A percentile compares a stretch with the other conserved stretches of the same genome.
phyloP scores from a whole-genome alignment of 768 basidiomycete genomes.

The Roridomyces roridus region DNA sequence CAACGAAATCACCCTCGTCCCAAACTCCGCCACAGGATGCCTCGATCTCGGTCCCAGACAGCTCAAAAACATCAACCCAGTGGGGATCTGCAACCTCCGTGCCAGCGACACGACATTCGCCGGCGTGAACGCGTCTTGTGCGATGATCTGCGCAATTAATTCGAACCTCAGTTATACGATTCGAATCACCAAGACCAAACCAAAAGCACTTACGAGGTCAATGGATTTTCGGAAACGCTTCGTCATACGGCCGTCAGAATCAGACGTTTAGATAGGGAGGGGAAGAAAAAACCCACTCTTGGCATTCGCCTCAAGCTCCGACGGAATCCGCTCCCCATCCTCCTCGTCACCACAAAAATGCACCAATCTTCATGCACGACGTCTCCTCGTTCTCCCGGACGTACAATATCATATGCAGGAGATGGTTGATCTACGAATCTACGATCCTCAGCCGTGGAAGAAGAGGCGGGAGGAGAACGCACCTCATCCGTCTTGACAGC shows the following conservation, averaged over 20 bases:
- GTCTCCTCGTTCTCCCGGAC: slow-evolving; percentile 75
- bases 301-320: slow-evolving; percentile 75
- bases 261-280: neutral
- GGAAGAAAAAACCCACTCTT: slow-evolving; percentile 50
- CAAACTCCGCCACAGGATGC: slow-evolving; percentile 53
- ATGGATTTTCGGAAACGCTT: slow-evolving; percentile 69
- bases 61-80: slow-evolving; percentile 67
- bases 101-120: slow-evolving; percentile 54
- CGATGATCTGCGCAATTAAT: slow-evolving; percentile 44
- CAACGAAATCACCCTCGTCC: slow-evolving; percentile 55
- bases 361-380: slow-evolving; percentile 67
- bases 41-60: slow-evolving; percentile 57
- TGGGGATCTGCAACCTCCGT: slow-evolving; percentile 53
- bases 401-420: slow-evolving; percentile 72
- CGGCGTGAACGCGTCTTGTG: slow-evolving; percentile 51
- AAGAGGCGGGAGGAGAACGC: too few species aligned
- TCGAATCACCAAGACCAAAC: neutral
- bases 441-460: neutral
- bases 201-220: slow-evolving; percentile 51
- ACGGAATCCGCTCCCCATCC: slow-evolving; percentile 62
- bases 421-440: slow-evolving; percentile 63
- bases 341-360: slow-evolving; percentile 62
- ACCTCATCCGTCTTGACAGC: slow-evolving; percentile 51
- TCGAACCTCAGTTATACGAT: too few species aligned
- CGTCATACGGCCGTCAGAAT: slow-evolving; percentile 35